Evolutionary conservation across 2,329 filamentous ascomycete species (phyloP).

Genomic region (Metarhizium brunneum): DNA sequence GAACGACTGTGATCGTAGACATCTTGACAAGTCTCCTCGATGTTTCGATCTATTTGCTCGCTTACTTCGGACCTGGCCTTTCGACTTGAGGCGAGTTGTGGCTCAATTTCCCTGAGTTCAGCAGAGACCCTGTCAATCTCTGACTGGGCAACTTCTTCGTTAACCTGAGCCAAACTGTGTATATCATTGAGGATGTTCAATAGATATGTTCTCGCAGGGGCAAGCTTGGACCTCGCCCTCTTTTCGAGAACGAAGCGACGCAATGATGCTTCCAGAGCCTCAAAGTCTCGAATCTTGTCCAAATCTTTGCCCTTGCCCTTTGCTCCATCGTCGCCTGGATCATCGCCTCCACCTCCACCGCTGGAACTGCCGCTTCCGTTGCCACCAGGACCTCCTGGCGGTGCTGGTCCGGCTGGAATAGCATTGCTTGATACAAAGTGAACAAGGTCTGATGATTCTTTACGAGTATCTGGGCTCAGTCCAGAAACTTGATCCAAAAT

Average conservation of each 20-base stretch:
- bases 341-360: constrained; percentile 46
- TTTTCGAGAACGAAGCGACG: constrained; percentile 94
- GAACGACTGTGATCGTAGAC: constrained; percentile 78
- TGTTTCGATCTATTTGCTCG: constrained; percentile 70
- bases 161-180: constrained; percentile 72
- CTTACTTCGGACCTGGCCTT: constrained; percentile 72
- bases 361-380: constrained; percentile 43
- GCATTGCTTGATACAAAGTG: constrained; percentile 98
- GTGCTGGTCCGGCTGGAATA: constrained; percentile 61
- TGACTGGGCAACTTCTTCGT: constrained; percentile 74
- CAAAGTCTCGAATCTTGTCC: constrained; percentile 83
- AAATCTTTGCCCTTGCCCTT: constrained; percentile 70
- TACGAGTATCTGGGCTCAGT: constrained; percentile 86
- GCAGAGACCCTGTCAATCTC: constrained; percentile 76
- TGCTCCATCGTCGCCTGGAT: not conserved
- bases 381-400: constrained; percentile 45
- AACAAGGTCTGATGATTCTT: constrained; percentile 85
- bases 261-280: constrained; percentile 78
- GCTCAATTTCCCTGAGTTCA: constrained; percentile 76
- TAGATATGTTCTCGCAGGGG: constrained; percentile 90
- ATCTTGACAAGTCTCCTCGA: constrained; percentile 76
- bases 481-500: constrained; percentile 82
- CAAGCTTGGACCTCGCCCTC: constrained; percentile 86
- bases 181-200: constrained; percentile 88
- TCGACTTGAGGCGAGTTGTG: constrained; percentile 73